Percentiles rank a stretch among this genome's conserved stretches.
These are phyloP conservation scores for Panicum virgatum DNA, from an alignment of 202 grass and related monocot species.

Conservation along the genomic window DNA sequence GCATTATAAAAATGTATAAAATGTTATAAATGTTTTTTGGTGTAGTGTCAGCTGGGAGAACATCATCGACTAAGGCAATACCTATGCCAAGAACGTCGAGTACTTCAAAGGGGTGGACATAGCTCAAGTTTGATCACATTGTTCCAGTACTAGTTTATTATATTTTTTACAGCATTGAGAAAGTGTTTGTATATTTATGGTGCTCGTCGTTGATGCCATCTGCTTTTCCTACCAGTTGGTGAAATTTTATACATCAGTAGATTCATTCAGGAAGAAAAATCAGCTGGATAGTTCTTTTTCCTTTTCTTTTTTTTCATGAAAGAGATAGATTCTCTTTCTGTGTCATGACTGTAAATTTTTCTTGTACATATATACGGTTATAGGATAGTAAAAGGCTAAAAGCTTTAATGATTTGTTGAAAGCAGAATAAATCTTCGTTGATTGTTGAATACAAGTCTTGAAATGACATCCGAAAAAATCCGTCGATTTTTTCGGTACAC, in stretches of 20 bases:
- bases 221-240: neutral
- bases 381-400: neutral
- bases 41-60: constrained; percentile 50
- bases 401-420: neutral
- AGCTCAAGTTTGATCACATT: constrained; percentile 38
- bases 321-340: neutral
- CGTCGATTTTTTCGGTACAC: no score
- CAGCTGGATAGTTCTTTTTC: neutral
- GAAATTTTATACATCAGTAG: neutral
- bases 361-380: constrained; percentile 32
- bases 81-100: constrained; percentile 45
- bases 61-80: constrained; percentile 40
- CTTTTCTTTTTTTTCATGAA: neutral
- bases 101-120: constrained; percentile 60
- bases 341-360: constrained; percentile 22
- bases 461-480: no score
- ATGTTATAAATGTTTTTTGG: constrained; percentile 9
- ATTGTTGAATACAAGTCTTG: no score
- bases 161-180: constrained; percentile 45
- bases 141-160: constrained; percentile 6
- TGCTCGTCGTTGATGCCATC: constrained; percentile 7
- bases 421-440: constrained; percentile 3
- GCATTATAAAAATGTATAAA: neutral
- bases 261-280: neutral
- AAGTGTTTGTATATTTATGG: constrained; percentile 5